Evolutionary conservation across 164 flowering plant genomes (phyloP), one percentile per base, ranked within the genome.

Genomic region (Vitis labrusca): DNA sequence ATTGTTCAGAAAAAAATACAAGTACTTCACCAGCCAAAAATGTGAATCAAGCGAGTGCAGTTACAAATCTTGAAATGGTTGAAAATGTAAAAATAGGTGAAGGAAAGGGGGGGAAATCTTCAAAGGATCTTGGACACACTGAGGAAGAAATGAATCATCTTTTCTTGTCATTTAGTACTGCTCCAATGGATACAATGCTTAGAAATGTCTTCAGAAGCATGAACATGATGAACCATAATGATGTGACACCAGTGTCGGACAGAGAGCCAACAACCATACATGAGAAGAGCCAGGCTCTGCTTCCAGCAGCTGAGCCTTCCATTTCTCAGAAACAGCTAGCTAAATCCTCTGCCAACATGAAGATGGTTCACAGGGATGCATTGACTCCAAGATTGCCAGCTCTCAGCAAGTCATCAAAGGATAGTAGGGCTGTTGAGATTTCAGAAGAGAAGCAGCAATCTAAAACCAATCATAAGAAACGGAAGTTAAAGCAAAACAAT

Each of bases 401-500:
- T 10, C 50, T 47, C 47, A 47, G 23, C 29, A 62, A 61, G 70
- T 57, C 72, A 15, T 9, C 50, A n/a, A 60, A 71, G 8, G 29
- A 63, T 16, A 12, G 10, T 49, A 70, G 70, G n/a, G 60, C 30
- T 50, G 64, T 56, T 49, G 16, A n/a, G 44, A 6, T 58, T 67
- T 58, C 59, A 1, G 65, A 63, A 50, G 74, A 73, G 64, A 54
- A 73, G 47, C 61, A 50, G 23, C 74, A 66, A 14, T 17, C 13
- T 19, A 74, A 59, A 52, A 67, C 66, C 65, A 71, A 67, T 65
- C 64, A 68, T 17, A 29, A 13, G 54, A 66, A 55, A 50, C 74
- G 59, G 49, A 69, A 73, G 8, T 27, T 52, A 64, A 73, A 62
- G 61, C 70, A 63, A 55, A 53, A 52, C 10, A 53, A 73, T 27